Evolutionary conservation across 1,284 basidiomycete species (phyloP).

Genomic region (Pyrrhoderma lamaoense): DNA sequence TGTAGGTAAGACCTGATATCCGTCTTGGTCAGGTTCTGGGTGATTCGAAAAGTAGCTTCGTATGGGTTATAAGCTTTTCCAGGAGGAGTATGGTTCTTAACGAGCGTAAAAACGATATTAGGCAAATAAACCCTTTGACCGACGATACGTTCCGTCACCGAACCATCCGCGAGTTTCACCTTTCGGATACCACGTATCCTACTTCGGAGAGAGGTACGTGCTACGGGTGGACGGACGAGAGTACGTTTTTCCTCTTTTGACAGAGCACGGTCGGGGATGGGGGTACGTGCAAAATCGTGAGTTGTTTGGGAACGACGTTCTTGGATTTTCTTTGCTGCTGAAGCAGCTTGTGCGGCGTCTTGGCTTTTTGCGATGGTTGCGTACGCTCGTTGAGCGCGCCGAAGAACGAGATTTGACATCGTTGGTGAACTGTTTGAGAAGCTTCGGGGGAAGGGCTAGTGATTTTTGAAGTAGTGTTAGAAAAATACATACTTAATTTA

Average conservation of each 20-base stretch:
- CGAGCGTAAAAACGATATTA: conserved; percentile 76
- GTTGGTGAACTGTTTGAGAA: too few relatives aligned
- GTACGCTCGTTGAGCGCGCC: conserved; percentile 7
- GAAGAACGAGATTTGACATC: conserved; percentile 2
- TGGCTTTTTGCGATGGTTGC: conserved; percentile 6
- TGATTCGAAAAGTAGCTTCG: conserved; percentile 90
- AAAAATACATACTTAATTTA: too few relatives aligned
- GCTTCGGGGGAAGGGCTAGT: too few relatives aligned
- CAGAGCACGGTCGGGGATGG: neutral
- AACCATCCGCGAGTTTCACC: conserved; percentile 33
- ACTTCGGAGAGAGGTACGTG: neutral
- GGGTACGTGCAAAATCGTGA: conserved; percentile 4
- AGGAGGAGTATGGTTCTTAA: conserved; percentile 74
- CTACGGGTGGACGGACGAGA: conserved; percentile 7
- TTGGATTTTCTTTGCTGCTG: conserved; percentile 13
- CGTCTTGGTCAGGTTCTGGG: conserved; percentile 83
- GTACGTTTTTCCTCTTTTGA: conserved; percentile 4
- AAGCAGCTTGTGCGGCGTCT: conserved; percentile 11
- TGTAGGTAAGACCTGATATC: conserved; percentile 83
- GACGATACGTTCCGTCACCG: conserved; percentile 45
- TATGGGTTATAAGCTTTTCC: conserved; percentile 88
- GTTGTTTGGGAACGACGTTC: conserved; percentile 6
- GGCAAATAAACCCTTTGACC: conserved; percentile 86
- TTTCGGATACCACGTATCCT: conserved; percentile 57
- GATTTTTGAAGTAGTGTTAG: too few relatives aligned